phyloP scores from a whole-genome alignment of 2,329 filamentous ascomycete genomes.

The Fusarium circinatum region DNA sequence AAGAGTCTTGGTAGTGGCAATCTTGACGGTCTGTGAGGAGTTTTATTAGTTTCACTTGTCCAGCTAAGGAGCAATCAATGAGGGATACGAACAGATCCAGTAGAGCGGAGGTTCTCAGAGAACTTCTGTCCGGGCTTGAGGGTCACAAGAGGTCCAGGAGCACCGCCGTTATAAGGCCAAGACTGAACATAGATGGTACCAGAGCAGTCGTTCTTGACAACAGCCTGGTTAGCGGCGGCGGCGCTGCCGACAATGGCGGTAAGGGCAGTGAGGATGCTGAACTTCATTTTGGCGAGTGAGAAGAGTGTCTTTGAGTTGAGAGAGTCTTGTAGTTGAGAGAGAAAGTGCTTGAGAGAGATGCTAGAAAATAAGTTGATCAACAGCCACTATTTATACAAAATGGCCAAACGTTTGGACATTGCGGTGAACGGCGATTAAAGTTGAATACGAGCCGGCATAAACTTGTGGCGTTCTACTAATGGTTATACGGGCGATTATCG shows the following conservation, averaged over 20 bases:
- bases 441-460: background rate
- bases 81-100: conserved; percentile 44
- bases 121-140: conserved; percentile 49
- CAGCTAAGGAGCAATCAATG: no score
- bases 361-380: background rate
- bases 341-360: background rate
- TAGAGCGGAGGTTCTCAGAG: conserved; percentile 47
- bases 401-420: background rate
- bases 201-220: conserved; percentile 51
- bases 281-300: conserved; percentile 45
- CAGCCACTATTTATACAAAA: background rate
- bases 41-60: no score
- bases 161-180: conserved; percentile 47
- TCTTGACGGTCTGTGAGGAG: conserved; percentile 49
- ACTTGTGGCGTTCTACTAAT: background rate
- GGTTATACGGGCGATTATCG: background rate
- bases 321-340: background rate
- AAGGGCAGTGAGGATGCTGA: conserved; percentile 38
- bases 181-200: conserved; percentile 52
- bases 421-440: background rate
- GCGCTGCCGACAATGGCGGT: conserved; percentile 46
- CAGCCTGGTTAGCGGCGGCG: conserved; percentile 49
- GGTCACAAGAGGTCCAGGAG: conserved; percentile 49
- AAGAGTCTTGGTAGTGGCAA: conserved; percentile 52
- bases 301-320: background rate